Evolutionary conservation across 1,284 basidiomycete genomes (phyloP), one percentile per base, ranked within the genome.

Genomic region (Rhodotorula sp.): DNA sequence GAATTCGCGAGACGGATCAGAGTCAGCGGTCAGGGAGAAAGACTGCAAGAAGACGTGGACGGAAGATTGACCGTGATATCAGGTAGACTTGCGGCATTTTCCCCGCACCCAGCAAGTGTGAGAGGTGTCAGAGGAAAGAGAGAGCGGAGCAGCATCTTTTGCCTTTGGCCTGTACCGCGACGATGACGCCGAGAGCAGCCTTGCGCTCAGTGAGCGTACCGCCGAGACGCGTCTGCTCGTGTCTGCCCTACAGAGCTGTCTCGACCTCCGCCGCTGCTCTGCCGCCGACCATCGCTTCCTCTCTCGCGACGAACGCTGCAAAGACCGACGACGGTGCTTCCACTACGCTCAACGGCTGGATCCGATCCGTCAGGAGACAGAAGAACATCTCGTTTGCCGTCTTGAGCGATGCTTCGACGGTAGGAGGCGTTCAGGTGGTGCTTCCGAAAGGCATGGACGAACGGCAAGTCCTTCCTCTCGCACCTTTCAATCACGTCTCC

Each of bases 361-460:
- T 96, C 64, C 89, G 88, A 78, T 90, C 89, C 1, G 84, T 95
- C 57, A 85, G 93, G 54, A 85, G 86, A 46, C 92, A 95, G 82
- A 95, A 95, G 83, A 88, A 88, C 66, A 84, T 94, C 44, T 85
- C 91, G 0, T 96, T 96, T 77, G 89, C 88, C 0, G 88, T 91
- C 56, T 80, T 96, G 65, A 87, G 86, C 62, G 94, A 97, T 80
- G 93, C 93, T 4, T 91, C 89, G 65, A 86, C 85, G 2, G 77
- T 84, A 12, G 80, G 83, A 29, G 86, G 86, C 2, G 77, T 95
- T 22, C 94, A 97, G 80, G 90, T 88, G 2, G 92, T 96, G 7
- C 84, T 93, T 24, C 83, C 87, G 67, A 77, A 76, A 44, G 78
- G 75, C 7, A 69, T 77, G 33, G 78, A 73, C 22, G 76, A 80